Evolutionary conservation across 176 grass and related monocot genomes (phyloP), one percentile per base, ranked within the genome.

Genomic region (Oryza nivara): DNA sequence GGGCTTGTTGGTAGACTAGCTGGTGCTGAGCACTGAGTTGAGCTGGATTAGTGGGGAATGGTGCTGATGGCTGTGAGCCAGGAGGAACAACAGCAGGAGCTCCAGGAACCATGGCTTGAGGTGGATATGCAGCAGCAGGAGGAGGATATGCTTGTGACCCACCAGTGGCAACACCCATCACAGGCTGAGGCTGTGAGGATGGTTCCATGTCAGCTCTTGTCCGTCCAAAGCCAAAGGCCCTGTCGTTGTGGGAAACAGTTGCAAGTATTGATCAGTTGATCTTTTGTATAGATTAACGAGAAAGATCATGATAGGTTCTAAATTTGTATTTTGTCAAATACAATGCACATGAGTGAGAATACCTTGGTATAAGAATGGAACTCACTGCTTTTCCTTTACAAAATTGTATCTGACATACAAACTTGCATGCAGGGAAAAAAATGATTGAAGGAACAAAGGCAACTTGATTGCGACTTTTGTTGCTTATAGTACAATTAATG

Each of bases 1-100:
- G 91, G 7, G 86, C 82, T 83, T 93, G 91, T 63, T 93, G 91
- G 65, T 88, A 90, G n/a, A 89, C 82, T 23, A 93, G 82, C 79
- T 90, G 91, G 48, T 93, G 91, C 35, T 92, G 91, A 86, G 70
- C 82, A 43, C 76, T 86, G 60, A 87, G 65, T 56, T 87, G 75
- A 80, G 76, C 91, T 52, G 88, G 88, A 84, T 90, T 85, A 80
- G 74, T 70, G 6, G 82, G 74, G 35, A 85, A 86, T 86, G 88
- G 63, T 74, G 75, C 47, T 54, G 77, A 35, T 70, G 69, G 38
- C 52, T 89, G 91, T 60, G 82, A 74, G 26, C 81, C 41, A 9
- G 82, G 70, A 58, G 88, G 70, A 60, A 67, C 41, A 23, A 19
- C 73, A 51, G 77, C 60, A 54, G 85, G 84, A 74, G 68, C 88